Base-by-base conservation (phyloP, 768 basidiomycete species). In the Termitomyces sp. region DNA sequence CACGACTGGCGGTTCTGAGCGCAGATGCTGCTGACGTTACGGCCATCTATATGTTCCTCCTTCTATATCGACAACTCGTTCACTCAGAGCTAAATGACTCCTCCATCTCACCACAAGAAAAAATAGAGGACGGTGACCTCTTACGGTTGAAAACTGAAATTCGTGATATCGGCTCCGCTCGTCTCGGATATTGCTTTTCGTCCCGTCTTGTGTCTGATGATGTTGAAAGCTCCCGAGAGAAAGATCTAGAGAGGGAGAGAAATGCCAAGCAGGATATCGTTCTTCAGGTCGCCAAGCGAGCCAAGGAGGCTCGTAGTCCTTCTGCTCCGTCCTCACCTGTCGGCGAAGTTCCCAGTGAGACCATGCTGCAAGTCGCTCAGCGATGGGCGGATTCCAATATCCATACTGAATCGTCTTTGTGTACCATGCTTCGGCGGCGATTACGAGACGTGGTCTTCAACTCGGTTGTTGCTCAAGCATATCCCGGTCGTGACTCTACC, bases 41-140 rank as follows among this genome's bases (percentile, higher is more conserved):
- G 20, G 84, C 87, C 49, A 74, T 92, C 55, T 91, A 89, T 74
- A 88, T 94, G 85, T 85, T 93, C 66, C 77, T 92, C 40, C 77
- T 94, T 68, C 84, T 94, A 25, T 93, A 86, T 71, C 86, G 91
- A 46, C 89, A 93, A 69, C 83, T 94, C 65, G 74, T 85, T 45
- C 81, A 81, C 66, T 83, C 85, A 57, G 78, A 78, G 43, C 68
- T 76, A 37, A 69, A 71, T 56, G 73, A 75, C 57, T 66, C 74
- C 36, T 61, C 74, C 15, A 54, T 64, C 42, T 66, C 67, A 29
- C 64, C 63, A 40, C 70, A 61, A 68, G 71, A 66, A 55, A 77
- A 76, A 69, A 72, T 83, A 56, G 82, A 79, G 65, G 83, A 83
- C 47, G 74, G 72, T 42, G 84, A 86, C 45, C 72, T 92, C 62